phyloP scores from a whole-genome alignment of 2,329 filamentous ascomycete species.

The Tolypocladium album region DNA sequence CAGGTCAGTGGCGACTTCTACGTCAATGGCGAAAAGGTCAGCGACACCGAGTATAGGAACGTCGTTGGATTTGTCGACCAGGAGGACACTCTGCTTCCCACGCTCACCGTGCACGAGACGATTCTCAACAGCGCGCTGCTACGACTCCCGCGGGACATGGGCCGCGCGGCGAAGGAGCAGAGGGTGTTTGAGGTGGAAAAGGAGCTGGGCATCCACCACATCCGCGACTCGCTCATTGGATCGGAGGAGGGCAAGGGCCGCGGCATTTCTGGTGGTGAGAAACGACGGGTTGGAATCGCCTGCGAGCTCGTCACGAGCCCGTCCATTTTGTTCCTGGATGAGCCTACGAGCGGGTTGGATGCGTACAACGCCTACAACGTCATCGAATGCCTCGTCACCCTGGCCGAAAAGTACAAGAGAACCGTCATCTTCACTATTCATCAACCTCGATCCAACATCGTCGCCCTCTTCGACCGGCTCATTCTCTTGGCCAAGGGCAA shows the following conservation, averaged over 20 bases:
- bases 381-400: constrained; percentile 84
- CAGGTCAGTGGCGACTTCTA: constrained; percentile 69
- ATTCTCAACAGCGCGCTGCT: constrained; percentile 90
- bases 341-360: constrained; percentile 91
- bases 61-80: constrained; percentile 97
- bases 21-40: constrained; percentile 85
- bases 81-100: constrained; percentile 93
- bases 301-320: constrained; percentile 97
- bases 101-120: constrained; percentile 93
- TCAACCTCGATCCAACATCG: constrained; percentile 95
- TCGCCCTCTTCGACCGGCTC: constrained; percentile 91
- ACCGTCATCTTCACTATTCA: constrained; percentile 98
- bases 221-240: constrained; percentile 89
- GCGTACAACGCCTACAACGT: constrained; percentile 98
- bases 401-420: constrained; percentile 93
- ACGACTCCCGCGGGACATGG: constrained; percentile 88
- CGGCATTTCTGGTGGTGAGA: constrained; percentile 94
- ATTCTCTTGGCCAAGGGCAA: constrained; percentile 80
- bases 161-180: constrained; percentile 75
- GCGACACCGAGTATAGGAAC: constrained; percentile 74
- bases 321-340: constrained; percentile 92
- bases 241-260: constrained; percentile 91
- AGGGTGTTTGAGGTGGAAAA: constrained; percentile 87
- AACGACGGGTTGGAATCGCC: constrained; percentile 89
- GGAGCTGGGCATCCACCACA: constrained; percentile 88